Evolutionary conservation across 1,284 basidiomycete species (phyloP), one percentile per base, ranked within the genome.

Genomic region (Austroboletus rostrupii): DNA sequence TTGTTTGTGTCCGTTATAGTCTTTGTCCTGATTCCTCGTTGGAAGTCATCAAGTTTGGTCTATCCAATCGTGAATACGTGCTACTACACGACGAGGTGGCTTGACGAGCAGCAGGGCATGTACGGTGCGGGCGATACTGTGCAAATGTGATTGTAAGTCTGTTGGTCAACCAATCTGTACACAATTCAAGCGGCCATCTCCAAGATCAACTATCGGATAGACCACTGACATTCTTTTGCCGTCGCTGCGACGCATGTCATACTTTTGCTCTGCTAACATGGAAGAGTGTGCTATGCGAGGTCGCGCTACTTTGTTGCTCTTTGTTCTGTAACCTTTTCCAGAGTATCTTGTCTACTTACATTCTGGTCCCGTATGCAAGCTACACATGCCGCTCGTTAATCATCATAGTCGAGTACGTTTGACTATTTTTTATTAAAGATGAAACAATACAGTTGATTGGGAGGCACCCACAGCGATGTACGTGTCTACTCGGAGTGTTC

Each of bases 41-140:
- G 2, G 58, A 54, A 96, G 92, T 97, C 17, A 82, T 97, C 61
- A 96, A 94, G 70, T 96, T 96, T 61, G 93, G 92, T 2, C 81
- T 87, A 55, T 93, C 90, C 5, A 81, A 80, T 20, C 74, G 90
- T 57, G 93, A 97, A 73, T 96, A 95, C 66, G 92, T 96, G 2
- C 73, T 96, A 28, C 72, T 96, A 26, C 86, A 90, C 60, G 92
- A 94, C 56, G 90, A 92, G 47, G 83, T 79, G 21, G 61, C 76
- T 41, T 85, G 62, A 50, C 36, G 17, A 41, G 8, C 20, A 26
- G 63, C 11, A 31, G 39, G 23, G 37, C 17, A n/a, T 45, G 29
- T 52, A 50, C 14, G 16, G 17, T 36, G 46, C 32, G 29, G n/a
- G 40, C n/a, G 46, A 41, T 36, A 36, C 28, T 26, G 14, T 4